Conservation (phyloP, 1,284 basidiomycete genomes). For the Tilletiaria anomala region DNA sequence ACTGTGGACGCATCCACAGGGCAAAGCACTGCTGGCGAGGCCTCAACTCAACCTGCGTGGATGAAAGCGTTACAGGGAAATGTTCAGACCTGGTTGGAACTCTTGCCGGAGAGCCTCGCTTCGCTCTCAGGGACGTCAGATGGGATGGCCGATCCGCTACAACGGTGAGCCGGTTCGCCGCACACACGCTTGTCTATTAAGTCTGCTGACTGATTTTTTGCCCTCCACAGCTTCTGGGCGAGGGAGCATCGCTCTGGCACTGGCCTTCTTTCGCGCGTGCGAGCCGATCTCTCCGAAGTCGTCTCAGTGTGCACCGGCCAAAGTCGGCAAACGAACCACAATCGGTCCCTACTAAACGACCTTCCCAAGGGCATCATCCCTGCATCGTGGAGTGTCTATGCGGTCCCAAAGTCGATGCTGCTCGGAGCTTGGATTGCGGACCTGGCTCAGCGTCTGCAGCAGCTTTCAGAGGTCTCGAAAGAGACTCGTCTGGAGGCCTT, state of each 20-base stretch:
- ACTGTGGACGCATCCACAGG: constrained; percentile 3
- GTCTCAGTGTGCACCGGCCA: constrained; percentile 18
- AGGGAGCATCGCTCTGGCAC: constrained; percentile 24
- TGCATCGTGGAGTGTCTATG: constrained; percentile 19
- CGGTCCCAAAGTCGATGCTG: constrained; percentile 18
- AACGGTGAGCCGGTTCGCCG: too few relatives aligned
- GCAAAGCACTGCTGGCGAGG: constrained; percentile 1
- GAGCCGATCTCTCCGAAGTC: constrained; percentile 21
- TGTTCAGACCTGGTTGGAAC: constrained; percentile 17
- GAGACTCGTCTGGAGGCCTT: constrained; percentile 18
- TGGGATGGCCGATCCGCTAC: constrained; percentile 25
- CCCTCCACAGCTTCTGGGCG: constrained; percentile 24
- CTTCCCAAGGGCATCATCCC: constrained; percentile 26
- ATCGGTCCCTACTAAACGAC: constrained; percentile 19
- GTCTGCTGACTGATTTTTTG: not conserved
- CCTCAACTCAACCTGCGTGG: constrained; percentile 27
- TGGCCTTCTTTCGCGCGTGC: constrained; percentile 16
- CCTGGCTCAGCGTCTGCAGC: constrained; percentile 17
- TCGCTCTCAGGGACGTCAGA: not conserved
- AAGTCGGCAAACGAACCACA: constrained; percentile 30
- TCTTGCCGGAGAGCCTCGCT: not conserved
- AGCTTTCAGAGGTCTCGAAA: constrained; percentile 10
- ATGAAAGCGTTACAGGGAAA: constrained; percentile 27
- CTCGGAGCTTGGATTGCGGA: constrained; percentile 31
- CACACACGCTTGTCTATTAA: too few relatives aligned